A percentile compares a stretch with the other conserved stretches of the same genome.
phyloP scores from a whole-genome alignment of 2,329 filamentous ascomycete genomes.

The Escovopsis weberi region DNA sequence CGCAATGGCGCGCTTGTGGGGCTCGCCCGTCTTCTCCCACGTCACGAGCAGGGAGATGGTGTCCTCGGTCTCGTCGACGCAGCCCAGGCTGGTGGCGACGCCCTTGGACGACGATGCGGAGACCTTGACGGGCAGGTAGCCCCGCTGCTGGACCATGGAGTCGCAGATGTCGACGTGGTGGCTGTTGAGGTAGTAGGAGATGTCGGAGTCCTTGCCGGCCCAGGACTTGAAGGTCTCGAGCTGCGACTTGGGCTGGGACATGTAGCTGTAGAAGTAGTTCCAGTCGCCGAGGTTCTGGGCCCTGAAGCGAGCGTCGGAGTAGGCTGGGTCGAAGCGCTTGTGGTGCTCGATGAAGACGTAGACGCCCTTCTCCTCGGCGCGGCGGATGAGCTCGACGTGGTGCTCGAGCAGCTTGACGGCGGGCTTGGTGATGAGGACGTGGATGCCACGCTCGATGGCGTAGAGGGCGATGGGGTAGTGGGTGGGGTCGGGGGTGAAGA shows the following conservation, averaged over 20 bases:
- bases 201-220: constrained; percentile 85
- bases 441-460: constrained; percentile 73
- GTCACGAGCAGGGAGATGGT: constrained; percentile 85
- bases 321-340: constrained; percentile 90
- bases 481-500: constrained; percentile 89
- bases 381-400: constrained; percentile 62
- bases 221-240: constrained; percentile 90
- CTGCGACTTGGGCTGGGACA: constrained; percentile 84
- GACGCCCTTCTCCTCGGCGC: constrained; percentile 58
- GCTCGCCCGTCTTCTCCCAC: constrained; percentile 62
- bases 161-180: constrained; percentile 91
- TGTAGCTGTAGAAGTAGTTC: constrained; percentile 97
- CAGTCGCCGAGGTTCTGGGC: constrained; percentile 74
- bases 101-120: constrained; percentile 66
- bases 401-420: constrained; percentile 73
- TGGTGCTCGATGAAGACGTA: constrained; percentile 94
- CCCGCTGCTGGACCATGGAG: constrained; percentile 64
- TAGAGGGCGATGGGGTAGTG: constrained; percentile 88
- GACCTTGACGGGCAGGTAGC: constrained; percentile 65
- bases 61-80: constrained; percentile 70
- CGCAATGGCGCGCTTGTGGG: constrained; percentile 60
- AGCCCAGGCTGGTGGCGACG: constrained; percentile 65
- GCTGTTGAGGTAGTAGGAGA: constrained; percentile 90
- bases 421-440: constrained; percentile 89
- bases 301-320: constrained; percentile 71